Base-by-base conservation (phyloP, 208 protist genomes). In the Leptomonas seymouri region DNA sequence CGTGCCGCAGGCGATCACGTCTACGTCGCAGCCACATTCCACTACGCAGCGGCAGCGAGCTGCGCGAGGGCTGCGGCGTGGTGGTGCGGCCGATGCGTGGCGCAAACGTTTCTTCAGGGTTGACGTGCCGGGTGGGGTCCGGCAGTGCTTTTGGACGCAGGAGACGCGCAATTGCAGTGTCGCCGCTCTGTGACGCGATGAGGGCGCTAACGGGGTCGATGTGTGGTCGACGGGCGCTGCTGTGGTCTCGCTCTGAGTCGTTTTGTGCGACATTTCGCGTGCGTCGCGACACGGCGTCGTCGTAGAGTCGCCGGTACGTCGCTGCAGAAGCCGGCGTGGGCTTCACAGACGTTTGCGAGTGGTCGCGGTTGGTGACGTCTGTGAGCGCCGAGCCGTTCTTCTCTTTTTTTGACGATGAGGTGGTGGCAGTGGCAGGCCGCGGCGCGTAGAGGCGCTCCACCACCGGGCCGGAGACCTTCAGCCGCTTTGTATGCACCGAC, bases 371-470 rank as follows among this genome's bases (percentile, higher is more conserved):
- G 21, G 70, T 75, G 11, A 68, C 46, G 34, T 75, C 61, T 3
- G 36, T 23, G 1, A 68, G 63, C 45, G 45, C 48, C 27, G 57
- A 11, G 28, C 36, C 48, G 31, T 31, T 21, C 18, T 25, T 57
- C 34, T 25, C 39, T 46, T 34, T n/a, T 42, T 12, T 8, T 4
- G 53, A 23, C 14, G 31, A 12, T 28, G 36, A 48, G 36, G 34
- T 9, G 34, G 34, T 9, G 34, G 9, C 34, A 9, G 34, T 39
- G 34, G 34, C 9, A 9, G 3, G 34, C 9, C 20, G 44, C 34
- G 75, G 31, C 23, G 64, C 70, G 72, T 84, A 85, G 59, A 90
- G 76, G 20, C 85, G 76, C 21, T 85, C 76, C 44, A 75, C 63
- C 18, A 80, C 68, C 8, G 74, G 56, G 0, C 8, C 48, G 20